These are phyloP conservation scores for Stagonosporopsis rhizophila DNA, from an alignment of 2,329 filamentous ascomycete genomes.

Conservation along the genomic window DNA sequence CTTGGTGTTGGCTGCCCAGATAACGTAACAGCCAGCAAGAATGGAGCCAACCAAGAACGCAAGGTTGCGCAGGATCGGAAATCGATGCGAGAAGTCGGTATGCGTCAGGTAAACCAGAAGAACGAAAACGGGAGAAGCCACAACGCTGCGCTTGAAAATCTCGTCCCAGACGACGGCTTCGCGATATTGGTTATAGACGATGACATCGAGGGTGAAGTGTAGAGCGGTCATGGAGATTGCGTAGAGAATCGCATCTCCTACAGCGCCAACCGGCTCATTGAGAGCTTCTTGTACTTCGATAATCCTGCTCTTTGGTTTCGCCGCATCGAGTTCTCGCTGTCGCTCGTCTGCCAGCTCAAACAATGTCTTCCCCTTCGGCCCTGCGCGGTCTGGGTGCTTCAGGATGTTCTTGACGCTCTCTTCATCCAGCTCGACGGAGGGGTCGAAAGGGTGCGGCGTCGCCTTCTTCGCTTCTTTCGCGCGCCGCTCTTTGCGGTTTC, in stretches of 20 bases:
- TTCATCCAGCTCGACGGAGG: slow-evolving; percentile 45
- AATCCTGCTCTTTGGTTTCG: slow-evolving; percentile 55
- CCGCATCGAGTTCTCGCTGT: slow-evolving; percentile 51
- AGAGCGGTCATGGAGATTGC: slow-evolving; percentile 70
- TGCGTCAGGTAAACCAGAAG: slow-evolving; percentile 55
- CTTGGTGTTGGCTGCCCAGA: slow-evolving; percentile 79
- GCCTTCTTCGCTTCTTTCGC: slow-evolving; percentile 42
- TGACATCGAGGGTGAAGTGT: slow-evolving; percentile 79
- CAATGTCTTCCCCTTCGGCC: slow-evolving; percentile 70
- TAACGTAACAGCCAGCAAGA: slow-evolving; percentile 75
- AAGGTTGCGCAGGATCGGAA: slow-evolving; percentile 55
- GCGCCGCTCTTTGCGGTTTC: slow-evolving; percentile 57
- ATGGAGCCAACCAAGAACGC: slow-evolving; percentile 71
- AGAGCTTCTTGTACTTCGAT: slow-evolving; percentile 46
- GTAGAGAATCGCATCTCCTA: slow-evolving; percentile 58
- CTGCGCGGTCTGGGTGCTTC: slow-evolving; percentile 71
- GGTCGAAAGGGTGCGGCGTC: slow-evolving; percentile 46
- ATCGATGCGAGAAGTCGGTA: slow-evolving; percentile 49
- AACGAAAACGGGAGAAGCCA: slow-evolving; percentile 54
- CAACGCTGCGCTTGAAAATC: slow-evolving; percentile 61
- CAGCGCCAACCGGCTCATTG: slow-evolving; percentile 53
- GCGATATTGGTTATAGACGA: slow-evolving; percentile 82
- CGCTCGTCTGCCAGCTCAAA: slow-evolving; percentile 74
- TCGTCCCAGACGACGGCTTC: slow-evolving; percentile 67
- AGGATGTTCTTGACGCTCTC: slow-evolving; percentile 67